A percentile compares a stretch with the other conserved stretches of the same genome.
Evolutionary conservation across 495 filamentous ascomycete genomes (phyloP).

Genomic region (Staphylotrichum tortipilum): DNA sequence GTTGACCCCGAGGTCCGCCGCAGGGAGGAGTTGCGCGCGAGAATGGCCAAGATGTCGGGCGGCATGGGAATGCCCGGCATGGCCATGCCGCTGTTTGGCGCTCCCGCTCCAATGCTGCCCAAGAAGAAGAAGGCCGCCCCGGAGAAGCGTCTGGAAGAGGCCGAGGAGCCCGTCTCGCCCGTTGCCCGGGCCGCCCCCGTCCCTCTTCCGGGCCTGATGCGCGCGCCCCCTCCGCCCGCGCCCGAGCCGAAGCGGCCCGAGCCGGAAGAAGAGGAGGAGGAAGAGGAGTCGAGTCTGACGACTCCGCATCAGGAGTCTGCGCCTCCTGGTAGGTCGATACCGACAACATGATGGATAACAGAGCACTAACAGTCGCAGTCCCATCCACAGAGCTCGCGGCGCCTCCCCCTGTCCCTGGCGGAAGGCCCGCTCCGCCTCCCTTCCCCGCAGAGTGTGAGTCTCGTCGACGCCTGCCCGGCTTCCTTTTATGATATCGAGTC

Average conservation of each 20-base stretch:
- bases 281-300: constrained; percentile 24
- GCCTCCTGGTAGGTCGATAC: constrained; percentile 40
- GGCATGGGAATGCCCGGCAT: constrained; percentile 97
- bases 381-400: constrained; percentile 27
- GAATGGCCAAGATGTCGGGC: constrained; percentile 98
- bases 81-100: constrained; percentile 66
- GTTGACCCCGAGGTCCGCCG: constrained; percentile 82
- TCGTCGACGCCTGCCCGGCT: constrained; percentile 5
- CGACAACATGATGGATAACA: constrained; percentile 14
- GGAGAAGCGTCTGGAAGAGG: constrained; percentile 40
- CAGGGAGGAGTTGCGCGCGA: constrained; percentile 78
- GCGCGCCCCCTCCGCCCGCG: constrained; percentile 22
- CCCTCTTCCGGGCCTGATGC: constrained; percentile 63
- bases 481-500: constrained; percentile 10
- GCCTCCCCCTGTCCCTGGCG: constrained; percentile 53
- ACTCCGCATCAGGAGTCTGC: constrained; percentile 33
- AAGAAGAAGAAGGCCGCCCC: constrained; percentile 57
- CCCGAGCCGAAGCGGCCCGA: constrained; percentile 22
- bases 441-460: constrained; percentile 60
- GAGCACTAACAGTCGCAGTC: constrained; percentile 29
- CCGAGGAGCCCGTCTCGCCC: constrained; percentile 35
- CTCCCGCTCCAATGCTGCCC: constrained; percentile 42
- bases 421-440: constrained; percentile 59
- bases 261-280: constrained; percentile 34
- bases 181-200: constrained; percentile 57